Base-by-base conservation (phyloP, 2,329 filamentous ascomycete genomes). In the Hirsutella thompsonii region DNA sequence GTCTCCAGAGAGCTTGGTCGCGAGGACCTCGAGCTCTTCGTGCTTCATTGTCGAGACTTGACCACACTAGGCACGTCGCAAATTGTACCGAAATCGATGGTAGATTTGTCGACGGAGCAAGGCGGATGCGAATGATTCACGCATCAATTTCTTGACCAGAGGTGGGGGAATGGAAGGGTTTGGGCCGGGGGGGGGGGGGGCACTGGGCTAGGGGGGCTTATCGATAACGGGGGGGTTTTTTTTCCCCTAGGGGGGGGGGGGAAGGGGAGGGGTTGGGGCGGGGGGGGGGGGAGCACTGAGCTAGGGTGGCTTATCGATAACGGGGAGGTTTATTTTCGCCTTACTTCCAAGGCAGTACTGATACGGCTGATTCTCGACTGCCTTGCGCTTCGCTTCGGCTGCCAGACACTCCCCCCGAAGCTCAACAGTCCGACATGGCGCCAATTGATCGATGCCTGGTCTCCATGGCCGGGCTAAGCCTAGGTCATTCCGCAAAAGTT, bases 1-100 rank as follows among this genome's bases (percentile, higher is more conserved):
- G 62, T 94, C 86, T 32, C 68, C 70, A 44, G 64, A 61, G 45
- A 79, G 64, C 50, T 66, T 66, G 52, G 61, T 61, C 45, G 69
- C 63, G 38, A 78, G 60, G 42, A 67, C 59, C 45, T 68, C 61
- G 49, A 78, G 64, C 58, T 76, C 72, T 52, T 73, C 68, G 49
- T 62, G 57, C 63, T 76, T 76, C 74, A 78, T 77, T 41, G 51
- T 69, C 16, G 35, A 11, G 14, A 11, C 23, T 21, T 40, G 26
- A 16, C 28, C 2, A 21, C 20, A 26, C 23, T 6, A 26, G 11
- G 23, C 23, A 26, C 23, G 6, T 26, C 11, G 23, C 23, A 11
- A 26, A 11, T 26, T 6, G 23, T 26, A 26, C 23, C 23, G 6
- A 26, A 38, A 18, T 23, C 26, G n/a, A 33, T 16, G 32, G 13